Base-by-base conservation (phyloP, 495 filamentous ascomycete species). In the Aspergillus avenaceus region DNA sequence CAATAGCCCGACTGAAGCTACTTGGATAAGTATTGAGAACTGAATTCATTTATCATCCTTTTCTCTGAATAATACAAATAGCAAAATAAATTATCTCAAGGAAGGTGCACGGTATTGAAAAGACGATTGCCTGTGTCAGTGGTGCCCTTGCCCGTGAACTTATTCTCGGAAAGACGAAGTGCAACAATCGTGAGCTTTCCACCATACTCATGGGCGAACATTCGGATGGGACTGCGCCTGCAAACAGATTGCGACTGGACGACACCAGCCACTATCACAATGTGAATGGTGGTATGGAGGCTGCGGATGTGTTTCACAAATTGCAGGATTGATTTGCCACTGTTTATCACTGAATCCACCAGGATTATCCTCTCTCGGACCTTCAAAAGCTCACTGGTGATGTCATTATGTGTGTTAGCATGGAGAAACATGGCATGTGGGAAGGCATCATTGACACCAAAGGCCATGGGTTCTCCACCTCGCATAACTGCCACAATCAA, bases 381-480 rank as follows among this genome's bases (percentile, higher is more conserved):
- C 4, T 65, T 13, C 8, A 87, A 24, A 58, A 81, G 72, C 11
- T 74, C 27, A 2, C 21, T 26, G 47, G 57, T 66, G 47, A 86
- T 49, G 40, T 86, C 77, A 0, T 56, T 50, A 0, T 77, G 64
- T 19, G 60, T 4, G 1, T 62, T 68, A 3, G 80, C 84, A 55
- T 87, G 82, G 1, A 82, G 27, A 50, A 85, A 82, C 59, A 66
- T 74, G 12, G 82, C 78, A 1, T 59, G 50, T 0, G 78, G 76
- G 24, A 85, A 78, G 19, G 68, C 76, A 2, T 82, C 71, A 54
- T 60, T 82, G 49, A 87, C 72, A 5, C 84, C 83, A 5, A 73
- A 66, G n/a, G 84, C 84, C 79, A 87, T 82, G 11, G 83, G 69
- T 59, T 85, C 82, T 22, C 84, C 83, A 16, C 79, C 84, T 24